Evolutionary conservation across 768 basidiomycete genomes (phyloP).

Genomic region (Lyophyllum shimeji): DNA sequence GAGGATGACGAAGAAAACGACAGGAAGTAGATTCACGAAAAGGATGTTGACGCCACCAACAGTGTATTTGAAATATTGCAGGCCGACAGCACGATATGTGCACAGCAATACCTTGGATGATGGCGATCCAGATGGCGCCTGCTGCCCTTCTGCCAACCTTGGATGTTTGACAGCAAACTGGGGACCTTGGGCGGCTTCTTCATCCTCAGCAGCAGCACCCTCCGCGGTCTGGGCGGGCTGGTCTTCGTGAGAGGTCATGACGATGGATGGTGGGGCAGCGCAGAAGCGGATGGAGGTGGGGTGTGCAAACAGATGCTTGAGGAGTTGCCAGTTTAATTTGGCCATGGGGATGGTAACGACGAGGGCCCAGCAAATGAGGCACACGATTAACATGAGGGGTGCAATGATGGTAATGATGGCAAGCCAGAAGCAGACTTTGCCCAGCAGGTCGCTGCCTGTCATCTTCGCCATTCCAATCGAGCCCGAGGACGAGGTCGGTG

Average conservation of each 20-base stretch:
- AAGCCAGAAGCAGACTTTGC: constrained; percentile 81
- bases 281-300: constrained; percentile 92
- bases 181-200: constrained; percentile 27
- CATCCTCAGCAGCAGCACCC: constrained; percentile 20
- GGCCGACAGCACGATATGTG: constrained; percentile 87
- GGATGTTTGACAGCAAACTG: constrained; percentile 70
- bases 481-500: constrained; percentile 30
- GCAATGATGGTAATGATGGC: constrained; percentile 76
- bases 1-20: constrained; percentile 96
- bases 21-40: constrained; percentile 90
- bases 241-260: constrained; percentile 38
- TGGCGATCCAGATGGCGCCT: constrained; percentile 81
- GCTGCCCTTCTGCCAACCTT: constrained; percentile 82
- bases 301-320: constrained; percentile 75
- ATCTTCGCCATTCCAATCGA: constrained; percentile 31
- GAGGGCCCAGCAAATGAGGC: constrained; percentile 91
- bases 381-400: constrained; percentile 85
- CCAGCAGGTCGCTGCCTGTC: constrained; percentile 53
- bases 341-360: constrained; percentile 98
- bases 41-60: constrained; percentile 98
- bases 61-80: constrained; percentile 98
- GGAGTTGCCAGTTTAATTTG: constrained; percentile 92
- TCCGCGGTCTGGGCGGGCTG: constrained; percentile 26
- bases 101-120: constrained; percentile 90
- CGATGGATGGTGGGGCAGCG: constrained; percentile 74